Conservation (phyloP, 2,329 filamentous ascomycete species). For the Colletotrichum sp. region DNA sequence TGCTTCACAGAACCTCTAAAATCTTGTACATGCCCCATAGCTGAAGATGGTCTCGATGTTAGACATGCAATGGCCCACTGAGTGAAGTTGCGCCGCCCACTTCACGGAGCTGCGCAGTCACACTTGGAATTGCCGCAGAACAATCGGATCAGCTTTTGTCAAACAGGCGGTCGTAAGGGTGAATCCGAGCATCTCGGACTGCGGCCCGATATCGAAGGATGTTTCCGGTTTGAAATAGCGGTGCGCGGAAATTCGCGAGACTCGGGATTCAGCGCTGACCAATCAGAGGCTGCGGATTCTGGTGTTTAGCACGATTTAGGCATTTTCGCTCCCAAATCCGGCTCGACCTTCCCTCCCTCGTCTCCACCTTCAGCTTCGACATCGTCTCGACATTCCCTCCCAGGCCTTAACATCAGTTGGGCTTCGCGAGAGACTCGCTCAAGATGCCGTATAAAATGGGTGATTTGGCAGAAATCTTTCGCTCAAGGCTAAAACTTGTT, state of each 20-base stretch:
- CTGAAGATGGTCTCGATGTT: neutral
- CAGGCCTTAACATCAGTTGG: neutral
- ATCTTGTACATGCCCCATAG: neutral
- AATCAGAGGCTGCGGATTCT: neutral
- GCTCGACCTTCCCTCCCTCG: neutral
- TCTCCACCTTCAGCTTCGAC: neutral
- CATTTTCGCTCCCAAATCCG: neutral
- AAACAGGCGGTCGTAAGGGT: neutral
- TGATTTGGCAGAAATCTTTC: neutral
- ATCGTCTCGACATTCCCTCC: neutral
- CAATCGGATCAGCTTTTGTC: neutral
- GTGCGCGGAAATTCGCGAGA: neutral
- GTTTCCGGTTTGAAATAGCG: neutral
- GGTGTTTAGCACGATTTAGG: neutral
- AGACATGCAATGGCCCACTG: neutral
- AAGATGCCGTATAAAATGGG: neutral
- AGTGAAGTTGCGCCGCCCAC: neutral
- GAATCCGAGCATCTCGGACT: neutral
- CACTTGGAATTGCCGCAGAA: neutral
- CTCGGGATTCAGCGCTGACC: neutral
- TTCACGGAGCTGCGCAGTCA: neutral
- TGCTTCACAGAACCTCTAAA: neutral
- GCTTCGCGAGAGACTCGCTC: neutral
- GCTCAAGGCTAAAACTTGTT: accelerated
- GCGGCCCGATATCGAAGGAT: neutral